Base-by-base conservation (phyloP, 352 stramenopile genomes). In the Aphanomyces stellatus region DNA sequence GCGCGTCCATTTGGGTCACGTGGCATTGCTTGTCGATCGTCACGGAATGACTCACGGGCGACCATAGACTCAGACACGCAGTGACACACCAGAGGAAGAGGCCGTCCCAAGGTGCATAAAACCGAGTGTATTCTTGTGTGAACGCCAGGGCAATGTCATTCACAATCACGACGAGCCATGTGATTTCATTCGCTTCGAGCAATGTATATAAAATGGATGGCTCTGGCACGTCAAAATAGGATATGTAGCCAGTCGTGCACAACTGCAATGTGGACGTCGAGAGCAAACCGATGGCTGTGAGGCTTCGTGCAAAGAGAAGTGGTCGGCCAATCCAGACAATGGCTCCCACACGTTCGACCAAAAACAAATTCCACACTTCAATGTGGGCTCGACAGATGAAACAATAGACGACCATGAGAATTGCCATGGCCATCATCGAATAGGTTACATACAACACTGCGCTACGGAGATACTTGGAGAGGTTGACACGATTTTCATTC, bases 251-350 rank as follows among this genome's bases (percentile, higher is more conserved):
- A 4, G 57, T 53, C 3, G 15, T 24, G 25, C 27, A 7, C 15
- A 65, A 35, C 10, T 42, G 34, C 1, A 65, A 24, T 4, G 22
- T 41, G 4, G 25, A 13, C 27, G 57, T 65, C 1, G 57, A 65
- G 11, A 65, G 30, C 10, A 65, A 15, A 8, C 57, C n/a, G 27
- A 65, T 37, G 2, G 57, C 57, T 2, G 57, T 53, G 11, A 65
- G 19, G n/a, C 34, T 53, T 24, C 57, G 57, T 1, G 53, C 5
- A 25, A 65, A 34, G 2, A 65, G n/a, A 1, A 65, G 11, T 13
- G 57, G 57, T 2, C 57, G 57, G 13, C 57, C 57, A 30, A 65
- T 22, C 57, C 57, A 65, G 11, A 65, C 57, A 22, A 65, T 65
- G 2, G 28, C 57, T 15, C 57, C 57, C 4, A 65, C 34, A 4